phyloP scores from a whole-genome alignment of 2,329 filamentous ascomycete species.

The Rhinocladiella similis region DNA sequence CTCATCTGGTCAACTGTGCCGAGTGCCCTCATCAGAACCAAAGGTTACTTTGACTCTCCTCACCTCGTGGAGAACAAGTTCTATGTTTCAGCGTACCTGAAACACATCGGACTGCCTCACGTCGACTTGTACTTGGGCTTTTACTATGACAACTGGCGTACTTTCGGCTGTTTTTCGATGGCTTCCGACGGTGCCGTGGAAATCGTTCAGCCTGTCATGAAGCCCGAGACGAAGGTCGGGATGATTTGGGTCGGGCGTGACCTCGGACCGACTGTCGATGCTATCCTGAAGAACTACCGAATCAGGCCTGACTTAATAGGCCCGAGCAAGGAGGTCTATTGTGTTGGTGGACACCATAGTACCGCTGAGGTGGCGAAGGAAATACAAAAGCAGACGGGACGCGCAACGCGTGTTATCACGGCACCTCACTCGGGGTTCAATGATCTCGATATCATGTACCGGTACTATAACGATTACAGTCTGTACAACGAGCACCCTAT shows the following conservation, averaged over 20 bases:
- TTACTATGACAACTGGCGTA: neutral
- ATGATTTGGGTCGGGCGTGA: neutral
- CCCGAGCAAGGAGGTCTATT: neutral
- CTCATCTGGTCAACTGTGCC: neutral
- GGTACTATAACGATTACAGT: neutral
- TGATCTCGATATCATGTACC: neutral
- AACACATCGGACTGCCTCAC: neutral
- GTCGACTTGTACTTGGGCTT: neutral
- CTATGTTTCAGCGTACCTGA: neutral
- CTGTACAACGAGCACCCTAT: neutral
- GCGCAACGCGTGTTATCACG: neutral
- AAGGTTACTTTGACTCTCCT: neutral
- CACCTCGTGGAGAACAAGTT: neutral
- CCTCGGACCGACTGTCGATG: neutral
- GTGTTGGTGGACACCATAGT: neutral
- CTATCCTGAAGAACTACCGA: neutral
- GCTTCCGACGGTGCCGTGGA: neutral
- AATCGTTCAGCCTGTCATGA: neutral
- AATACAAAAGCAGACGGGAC: neutral
- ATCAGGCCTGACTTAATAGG: neutral
- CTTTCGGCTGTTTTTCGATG: neutral
- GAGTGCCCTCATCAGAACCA: neutral
- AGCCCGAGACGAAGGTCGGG: neutral
- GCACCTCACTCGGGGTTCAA: neutral
- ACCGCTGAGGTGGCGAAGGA: neutral